phyloP scores from a whole-genome alignment of 257 asterid species.

The Eustoma russellianum region DNA sequence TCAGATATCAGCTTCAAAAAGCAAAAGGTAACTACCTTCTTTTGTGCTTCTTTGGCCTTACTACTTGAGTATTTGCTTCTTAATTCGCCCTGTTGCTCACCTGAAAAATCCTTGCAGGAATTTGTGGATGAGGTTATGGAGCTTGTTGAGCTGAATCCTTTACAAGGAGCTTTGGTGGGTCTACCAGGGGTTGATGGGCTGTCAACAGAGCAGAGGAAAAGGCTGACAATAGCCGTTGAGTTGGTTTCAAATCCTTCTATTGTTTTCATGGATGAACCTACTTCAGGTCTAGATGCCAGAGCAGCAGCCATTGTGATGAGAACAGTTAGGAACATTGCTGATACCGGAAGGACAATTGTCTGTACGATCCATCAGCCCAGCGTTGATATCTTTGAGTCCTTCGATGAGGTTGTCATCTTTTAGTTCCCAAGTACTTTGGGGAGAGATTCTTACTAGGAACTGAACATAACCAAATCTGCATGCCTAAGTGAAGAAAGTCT shows the following conservation, averaged over 20 bases:
- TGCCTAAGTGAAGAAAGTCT: too few species aligned
- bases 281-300: constrained; percentile 92
- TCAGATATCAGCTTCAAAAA: constrained; percentile 55
- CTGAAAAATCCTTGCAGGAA: constrained; percentile 40
- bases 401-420: constrained; percentile 62
- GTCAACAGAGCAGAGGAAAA: constrained; percentile 89
- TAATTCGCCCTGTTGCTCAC: constrained; percentile 2
- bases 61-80: background rate
- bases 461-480: too few species aligned
- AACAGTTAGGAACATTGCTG: constrained; percentile 84
- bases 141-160: constrained; percentile 78
- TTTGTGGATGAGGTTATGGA: constrained; percentile 92
- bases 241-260: constrained; percentile 87
- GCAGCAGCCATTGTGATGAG: constrained; percentile 97
- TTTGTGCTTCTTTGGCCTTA: background rate
- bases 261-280: constrained; percentile 94
- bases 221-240: constrained; percentile 90
- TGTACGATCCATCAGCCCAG: constrained; percentile 97
- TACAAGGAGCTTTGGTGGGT: constrained; percentile 81
- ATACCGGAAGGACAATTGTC: constrained; percentile 92
- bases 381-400: constrained; percentile 90
- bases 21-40: constrained; percentile 39
- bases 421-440: background rate
- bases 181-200: constrained; percentile 86
- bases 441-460: too few species aligned